These are phyloP conservation scores for Capronia epimyces DNA, from an alignment of 2,329 filamentous ascomycete species.

Conservation along the genomic window DNA sequence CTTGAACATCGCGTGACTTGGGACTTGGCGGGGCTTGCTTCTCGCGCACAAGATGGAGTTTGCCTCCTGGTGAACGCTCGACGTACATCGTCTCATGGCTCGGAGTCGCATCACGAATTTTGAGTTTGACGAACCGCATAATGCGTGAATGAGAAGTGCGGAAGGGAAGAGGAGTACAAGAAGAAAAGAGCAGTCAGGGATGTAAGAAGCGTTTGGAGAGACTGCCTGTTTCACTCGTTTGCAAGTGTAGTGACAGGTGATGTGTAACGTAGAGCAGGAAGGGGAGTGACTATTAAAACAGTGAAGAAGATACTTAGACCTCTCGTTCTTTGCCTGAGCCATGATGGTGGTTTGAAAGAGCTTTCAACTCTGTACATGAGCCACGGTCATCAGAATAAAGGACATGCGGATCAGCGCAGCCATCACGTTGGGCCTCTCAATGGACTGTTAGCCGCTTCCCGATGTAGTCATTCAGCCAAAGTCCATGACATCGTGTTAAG, in stretches of 20 bases:
- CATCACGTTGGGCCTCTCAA: background rate
- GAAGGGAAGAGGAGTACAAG: background rate
- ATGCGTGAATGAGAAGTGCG: background rate
- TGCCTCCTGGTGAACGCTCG: background rate
- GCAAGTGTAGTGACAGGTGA: background rate
- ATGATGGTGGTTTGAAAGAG: background rate
- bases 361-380: background rate
- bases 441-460: background rate
- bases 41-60: conserved; percentile 5
- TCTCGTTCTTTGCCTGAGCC: background rate
- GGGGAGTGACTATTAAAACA: background rate
- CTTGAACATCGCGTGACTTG: background rate
- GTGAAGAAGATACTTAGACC: background rate
- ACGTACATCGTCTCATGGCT: background rate
- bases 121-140: background rate
- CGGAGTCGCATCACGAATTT: background rate
- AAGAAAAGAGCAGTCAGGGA: background rate
- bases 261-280: too few relatives aligned
- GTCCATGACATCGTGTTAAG: background rate
- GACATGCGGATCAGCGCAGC: background rate
- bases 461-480: background rate
- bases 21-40: background rate
- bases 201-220: background rate
- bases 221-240: background rate
- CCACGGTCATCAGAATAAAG: background rate